Conservation (phyloP, 139 green algal genomes). For the Spirogloea muscicola region DNA sequence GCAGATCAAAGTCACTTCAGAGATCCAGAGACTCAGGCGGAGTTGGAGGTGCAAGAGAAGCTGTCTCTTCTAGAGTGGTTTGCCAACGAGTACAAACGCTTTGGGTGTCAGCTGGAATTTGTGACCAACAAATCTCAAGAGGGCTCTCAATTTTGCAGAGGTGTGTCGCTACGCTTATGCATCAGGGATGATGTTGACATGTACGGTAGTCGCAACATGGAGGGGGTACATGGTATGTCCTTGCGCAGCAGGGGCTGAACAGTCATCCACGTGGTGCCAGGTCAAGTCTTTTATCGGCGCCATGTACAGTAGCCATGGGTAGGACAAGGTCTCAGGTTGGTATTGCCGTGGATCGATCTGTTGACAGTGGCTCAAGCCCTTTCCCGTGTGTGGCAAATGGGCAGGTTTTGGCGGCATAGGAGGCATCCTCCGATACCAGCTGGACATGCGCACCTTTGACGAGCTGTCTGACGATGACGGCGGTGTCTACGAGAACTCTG, state of each 20-base stretch:
- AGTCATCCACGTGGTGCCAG: too few relatives aligned
- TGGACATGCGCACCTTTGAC: slow-evolving; percentile 55
- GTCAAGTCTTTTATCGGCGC: too few relatives aligned
- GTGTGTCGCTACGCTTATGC: too few relatives aligned
- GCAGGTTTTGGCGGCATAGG: slow-evolving; percentile 15
- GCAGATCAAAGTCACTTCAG: slow-evolving; percentile 68
- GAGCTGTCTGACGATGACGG: slow-evolving; percentile 29
- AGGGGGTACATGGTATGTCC: too few relatives aligned
- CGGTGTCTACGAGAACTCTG: slow-evolving; percentile 34
- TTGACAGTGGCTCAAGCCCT: not conserved
- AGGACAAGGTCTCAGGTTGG: not conserved
- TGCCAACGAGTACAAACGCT: slow-evolving; percentile 96
- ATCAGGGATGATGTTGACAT: slow-evolving; percentile 64
- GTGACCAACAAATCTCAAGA: slow-evolving; percentile 87
- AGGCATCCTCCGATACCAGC: slow-evolving; percentile 82
- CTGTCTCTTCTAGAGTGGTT: slow-evolving; percentile 92
- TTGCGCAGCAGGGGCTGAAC: too few relatives aligned
- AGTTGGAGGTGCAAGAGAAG: slow-evolving; percentile 89
- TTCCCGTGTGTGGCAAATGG: not conserved
- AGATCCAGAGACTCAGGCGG: slow-evolving; percentile 72
- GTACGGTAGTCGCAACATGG: too few relatives aligned
- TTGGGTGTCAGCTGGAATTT: slow-evolving; percentile 94
- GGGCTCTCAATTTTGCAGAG: slow-evolving; percentile 89
- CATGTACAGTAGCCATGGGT: too few relatives aligned
- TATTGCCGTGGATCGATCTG: not conserved